phyloP scores from a whole-genome alignment of 345 rosid species.

The Hibiscus tridactylites region DNA sequence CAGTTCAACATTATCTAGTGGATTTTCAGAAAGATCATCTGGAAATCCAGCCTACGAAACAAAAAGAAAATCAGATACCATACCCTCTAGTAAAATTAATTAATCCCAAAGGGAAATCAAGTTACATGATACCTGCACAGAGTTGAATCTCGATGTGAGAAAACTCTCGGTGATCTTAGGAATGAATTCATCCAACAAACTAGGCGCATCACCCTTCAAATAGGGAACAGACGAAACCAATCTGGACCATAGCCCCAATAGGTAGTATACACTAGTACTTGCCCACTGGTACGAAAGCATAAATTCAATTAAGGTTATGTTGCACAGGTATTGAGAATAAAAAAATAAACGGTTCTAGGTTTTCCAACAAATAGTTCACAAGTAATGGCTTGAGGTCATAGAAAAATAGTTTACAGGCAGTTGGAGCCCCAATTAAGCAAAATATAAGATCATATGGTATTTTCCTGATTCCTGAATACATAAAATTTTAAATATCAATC shows the following conservation, averaged over 20 bases:
- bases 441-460: neutral
- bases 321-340: slow-evolving; percentile 8
- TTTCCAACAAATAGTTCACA: neutral
- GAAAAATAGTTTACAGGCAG: neutral
- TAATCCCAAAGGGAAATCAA: slow-evolving; percentile 5
- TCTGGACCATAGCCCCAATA: slow-evolving; percentile 94
- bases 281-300: slow-evolving; percentile 71
- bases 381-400: neutral
- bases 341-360: slow-evolving; percentile 9
- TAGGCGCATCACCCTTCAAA: slow-evolving; percentile 93
- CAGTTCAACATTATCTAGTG: slow-evolving; percentile 92
- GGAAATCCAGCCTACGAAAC: slow-evolving; percentile 59
- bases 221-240: slow-evolving; percentile 90
- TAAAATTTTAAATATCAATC: slow-evolving; percentile 3
- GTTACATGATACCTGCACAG: slow-evolving; percentile 64
- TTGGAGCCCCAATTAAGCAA: neutral
- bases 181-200: slow-evolving; percentile 94
- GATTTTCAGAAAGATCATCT: slow-evolving; percentile 77
- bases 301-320: slow-evolving; percentile 16
- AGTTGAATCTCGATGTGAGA: slow-evolving; percentile 87
- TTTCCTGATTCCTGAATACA: neutral
- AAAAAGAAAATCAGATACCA: slow-evolving; percentile 4
- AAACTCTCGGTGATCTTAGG: slow-evolving; percentile 97
- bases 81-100: neutral
- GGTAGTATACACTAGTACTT: slow-evolving; percentile 97